A percentile compares a stretch with the other conserved stretches of the same genome.
Evolutionary conservation across 2,329 filamentous ascomycete species (phyloP).

Genomic region (Chaetomium strumarium): DNA sequence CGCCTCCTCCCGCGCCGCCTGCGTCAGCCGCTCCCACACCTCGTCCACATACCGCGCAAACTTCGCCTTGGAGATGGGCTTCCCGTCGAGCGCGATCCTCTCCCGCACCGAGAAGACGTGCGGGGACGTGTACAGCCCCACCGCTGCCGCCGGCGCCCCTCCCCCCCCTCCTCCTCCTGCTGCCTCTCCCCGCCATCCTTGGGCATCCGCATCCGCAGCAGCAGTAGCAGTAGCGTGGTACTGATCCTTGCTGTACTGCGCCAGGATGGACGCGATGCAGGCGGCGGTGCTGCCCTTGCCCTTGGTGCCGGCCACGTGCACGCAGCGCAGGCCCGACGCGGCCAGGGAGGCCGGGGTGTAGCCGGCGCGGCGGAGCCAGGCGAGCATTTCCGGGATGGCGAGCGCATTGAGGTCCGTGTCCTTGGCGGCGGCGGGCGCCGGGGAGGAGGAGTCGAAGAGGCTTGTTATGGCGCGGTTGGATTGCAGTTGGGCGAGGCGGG

Average conservation of each 20-base stretch:
- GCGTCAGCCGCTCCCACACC: constrained; percentile 62
- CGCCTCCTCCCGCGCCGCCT: constrained; percentile 30
- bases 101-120: constrained; percentile 80
- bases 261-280: constrained; percentile 74
- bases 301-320: constrained; percentile 91
- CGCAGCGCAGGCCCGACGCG: constrained; percentile 39
- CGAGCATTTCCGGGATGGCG: constrained; percentile 75
- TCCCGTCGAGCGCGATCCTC: constrained; percentile 73
- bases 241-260: constrained; percentile 30
- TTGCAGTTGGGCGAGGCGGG: constrained; percentile 68
- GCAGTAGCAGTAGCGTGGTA: neutral
- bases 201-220: neutral
- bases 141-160: constrained; percentile 1
- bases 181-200: no score
- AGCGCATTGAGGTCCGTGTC: constrained; percentile 54
- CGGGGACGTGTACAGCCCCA: constrained; percentile 81
- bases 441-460: constrained; percentile 51
- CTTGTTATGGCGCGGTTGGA: constrained; percentile 65
- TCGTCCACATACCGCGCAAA: constrained; percentile 80
- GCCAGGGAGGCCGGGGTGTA: constrained; percentile 51
- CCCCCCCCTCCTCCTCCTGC: constrained; percentile 28
- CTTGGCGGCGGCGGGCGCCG: constrained; percentile 44
- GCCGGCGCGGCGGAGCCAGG: constrained; percentile 70
- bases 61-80: constrained; percentile 58
- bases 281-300: constrained; percentile 88